phyloP scores from a whole-genome alignment of 352 stramenopile genomes.

The Saprolegnia parasitica region DNA sequence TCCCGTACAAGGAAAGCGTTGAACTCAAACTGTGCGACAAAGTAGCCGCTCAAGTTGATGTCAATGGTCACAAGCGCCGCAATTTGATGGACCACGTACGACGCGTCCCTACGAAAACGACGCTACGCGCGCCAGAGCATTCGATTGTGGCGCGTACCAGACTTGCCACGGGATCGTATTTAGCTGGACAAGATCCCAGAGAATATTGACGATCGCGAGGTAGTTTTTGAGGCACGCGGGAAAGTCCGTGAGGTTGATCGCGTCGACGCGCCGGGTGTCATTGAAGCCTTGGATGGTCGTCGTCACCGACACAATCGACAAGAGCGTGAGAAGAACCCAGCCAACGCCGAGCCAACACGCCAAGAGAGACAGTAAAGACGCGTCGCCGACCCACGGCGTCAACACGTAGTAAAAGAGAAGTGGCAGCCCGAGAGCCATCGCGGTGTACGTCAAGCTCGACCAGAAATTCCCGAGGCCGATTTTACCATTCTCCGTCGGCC shows the following conservation, averaged over 20 bases:
- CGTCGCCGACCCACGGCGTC: constrained; percentile 25
- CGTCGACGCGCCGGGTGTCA: constrained; percentile 35
- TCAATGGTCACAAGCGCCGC: constrained; percentile 36
- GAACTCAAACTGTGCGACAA: neutral
- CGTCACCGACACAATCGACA: constrained; percentile 34
- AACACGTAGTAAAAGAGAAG: constrained; percentile 33
- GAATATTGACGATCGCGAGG: constrained; percentile 36
- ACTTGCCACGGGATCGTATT: constrained; percentile 41
- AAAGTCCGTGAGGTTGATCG: constrained; percentile 37
- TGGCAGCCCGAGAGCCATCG: constrained; percentile 30
- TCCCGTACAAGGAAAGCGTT: neutral
- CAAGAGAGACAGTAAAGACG: constrained; percentile 31
- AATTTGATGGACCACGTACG: constrained; percentile 35
- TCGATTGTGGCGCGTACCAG: constrained; percentile 28
- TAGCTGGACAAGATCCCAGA: constrained; percentile 41
- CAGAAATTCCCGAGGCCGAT: constrained; percentile 38
- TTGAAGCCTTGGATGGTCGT: constrained; percentile 36
- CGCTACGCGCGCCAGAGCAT: neutral
- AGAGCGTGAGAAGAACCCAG: constrained; percentile 35
- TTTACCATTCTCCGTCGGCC: constrained; percentile 37
- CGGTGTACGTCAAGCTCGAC: constrained; percentile 36
- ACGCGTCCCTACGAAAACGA: constrained; percentile 24
- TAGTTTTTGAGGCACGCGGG: constrained; percentile 41
- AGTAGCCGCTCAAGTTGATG: constrained; percentile 31
- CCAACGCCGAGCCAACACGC: constrained; percentile 32